These are phyloP conservation scores for Metschnikowia dekortorum DNA, from an alignment of 805 yeast genomes.

Conservation along the genomic window DNA sequence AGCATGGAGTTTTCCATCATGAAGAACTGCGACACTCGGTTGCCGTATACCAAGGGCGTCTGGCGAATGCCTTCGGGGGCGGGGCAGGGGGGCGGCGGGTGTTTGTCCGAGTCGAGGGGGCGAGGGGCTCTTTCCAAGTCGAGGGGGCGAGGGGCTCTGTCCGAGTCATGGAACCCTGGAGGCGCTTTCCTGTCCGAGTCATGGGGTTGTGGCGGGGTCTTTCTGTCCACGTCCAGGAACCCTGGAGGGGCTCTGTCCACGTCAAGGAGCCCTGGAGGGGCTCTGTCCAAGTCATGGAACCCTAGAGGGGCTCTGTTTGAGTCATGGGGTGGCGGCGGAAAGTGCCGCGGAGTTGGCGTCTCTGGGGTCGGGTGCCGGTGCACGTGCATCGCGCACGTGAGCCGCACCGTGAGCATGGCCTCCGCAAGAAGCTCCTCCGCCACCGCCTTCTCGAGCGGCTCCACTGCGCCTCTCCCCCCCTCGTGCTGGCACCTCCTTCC, in stretches of 20 bases:
- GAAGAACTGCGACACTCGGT: slow-evolving; percentile 1
- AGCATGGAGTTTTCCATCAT: slow-evolving; percentile 1
- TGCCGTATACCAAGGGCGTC: not conserved
- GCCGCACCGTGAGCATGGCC: slow-evolving; percentile 12
- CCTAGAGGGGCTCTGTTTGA: not conserved
- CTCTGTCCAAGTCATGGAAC: not conserved
- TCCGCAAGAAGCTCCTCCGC: slow-evolving; percentile 7
- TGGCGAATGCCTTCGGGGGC: not conserved
- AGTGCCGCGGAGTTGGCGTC: not conserved
- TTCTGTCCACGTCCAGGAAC: too few species aligned
- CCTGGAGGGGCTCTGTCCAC: too few species aligned
- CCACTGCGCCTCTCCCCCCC: not conserved
- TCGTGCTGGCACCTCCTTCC: slow-evolving; percentile 10
- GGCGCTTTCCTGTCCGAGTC: too few species aligned
- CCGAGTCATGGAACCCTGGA: too few species aligned
- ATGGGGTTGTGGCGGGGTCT: too few species aligned
- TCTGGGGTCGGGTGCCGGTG: not conserved
- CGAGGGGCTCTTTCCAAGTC: too few species aligned
- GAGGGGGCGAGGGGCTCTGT: too few species aligned
- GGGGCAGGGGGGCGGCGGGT: too few species aligned
- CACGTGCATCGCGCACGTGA: not conserved
- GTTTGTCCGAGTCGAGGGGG: too few species aligned
- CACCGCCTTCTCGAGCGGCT: slow-evolving; percentile 9
- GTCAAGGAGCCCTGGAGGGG: too few species aligned
- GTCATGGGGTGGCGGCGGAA: not conserved